These are phyloP conservation scores for Juncus effusus DNA, from an alignment of 176 grass and related monocot genomes.

Conservation along the genomic window DNA sequence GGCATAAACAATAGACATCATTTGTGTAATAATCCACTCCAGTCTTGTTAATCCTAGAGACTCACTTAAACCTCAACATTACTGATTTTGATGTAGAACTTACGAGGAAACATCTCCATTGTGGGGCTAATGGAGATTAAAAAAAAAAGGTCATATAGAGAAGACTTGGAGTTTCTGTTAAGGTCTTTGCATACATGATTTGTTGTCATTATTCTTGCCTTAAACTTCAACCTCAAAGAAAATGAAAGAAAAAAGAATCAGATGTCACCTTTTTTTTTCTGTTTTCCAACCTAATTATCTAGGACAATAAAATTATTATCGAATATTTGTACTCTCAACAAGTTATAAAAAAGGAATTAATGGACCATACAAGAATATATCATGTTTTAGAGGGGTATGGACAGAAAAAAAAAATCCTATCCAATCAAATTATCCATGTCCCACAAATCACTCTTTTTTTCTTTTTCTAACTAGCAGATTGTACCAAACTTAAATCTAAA, in stretches of 20 bases:
- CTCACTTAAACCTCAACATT: no score
- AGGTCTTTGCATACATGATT: not conserved
- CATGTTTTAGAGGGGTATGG: not conserved
- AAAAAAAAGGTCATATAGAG: no score
- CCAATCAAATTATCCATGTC: not conserved
- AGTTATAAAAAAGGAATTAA: no score
- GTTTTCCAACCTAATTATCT: not conserved
- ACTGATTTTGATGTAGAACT: no score
- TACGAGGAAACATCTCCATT: no score
- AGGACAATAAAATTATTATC: not conserved
- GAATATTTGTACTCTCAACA: no score
- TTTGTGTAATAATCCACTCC: no score
- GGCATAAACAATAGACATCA: no score
- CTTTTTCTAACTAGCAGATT: not conserved
- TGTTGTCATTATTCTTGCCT: no score
- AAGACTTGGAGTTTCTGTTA: not conserved
- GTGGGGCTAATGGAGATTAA: no score
- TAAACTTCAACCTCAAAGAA: not conserved
- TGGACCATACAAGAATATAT: not conserved
- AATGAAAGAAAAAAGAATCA: not conserved
- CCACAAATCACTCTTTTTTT: constrained; percentile 2
- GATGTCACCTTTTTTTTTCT: not conserved
- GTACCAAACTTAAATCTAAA: not conserved
- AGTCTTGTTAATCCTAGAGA: no score
- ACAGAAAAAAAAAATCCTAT: not conserved